Evolutionary conservation across 2,329 filamentous ascomycete species (phyloP), one percentile per base, ranked within the genome.

Genomic region (Sporothrix luriei): DNA sequence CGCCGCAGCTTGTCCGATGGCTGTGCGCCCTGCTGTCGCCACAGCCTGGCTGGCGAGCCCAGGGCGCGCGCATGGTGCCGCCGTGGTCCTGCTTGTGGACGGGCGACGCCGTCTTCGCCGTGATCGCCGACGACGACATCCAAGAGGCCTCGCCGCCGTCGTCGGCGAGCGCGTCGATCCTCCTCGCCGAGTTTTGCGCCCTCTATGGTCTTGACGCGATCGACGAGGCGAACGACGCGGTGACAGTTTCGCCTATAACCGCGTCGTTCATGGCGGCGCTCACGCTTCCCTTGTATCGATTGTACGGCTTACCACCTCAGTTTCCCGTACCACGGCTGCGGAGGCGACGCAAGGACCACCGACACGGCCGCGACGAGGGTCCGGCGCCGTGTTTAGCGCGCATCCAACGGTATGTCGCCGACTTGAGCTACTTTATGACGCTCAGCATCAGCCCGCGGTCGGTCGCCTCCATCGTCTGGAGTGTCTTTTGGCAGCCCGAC

Each of bases 401-500:
- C 33, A 69, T 65, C 38, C 61, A 69, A 38, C 61, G 70, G 14
- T 65, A 68, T 33, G 69, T 69, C 26, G 16, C 48, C 48, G 59
- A 73, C 38, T 69, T 73, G n/a, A 73, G 64, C 40, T 77, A 77
- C 65, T 74, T 77, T 70, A 77, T 77, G 76, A 77, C 76, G 19
- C 73, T 77, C 59, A 77, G 76, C 69, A 75, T 76, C 74, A 73
- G 75, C 33, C 75, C 73, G 21, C 68, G 71, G 40, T 70, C 73
- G 21, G 62, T 77, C 21, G 74, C 73, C 1, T 73, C 76, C 40
- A 72, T 77, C 13, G 52, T 76, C 21, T 77, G 76, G 76, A 75
- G 76, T 59, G 72, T 77, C 43, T 77, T 77, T 46, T 77, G 76
- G 76, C 74, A 76, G 62, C 76, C 76, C 14, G 73, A 73, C 29